Evolutionary conservation across 352 stramenopile species (phyloP).

Genomic region (Phytophthora europaea): DNA sequence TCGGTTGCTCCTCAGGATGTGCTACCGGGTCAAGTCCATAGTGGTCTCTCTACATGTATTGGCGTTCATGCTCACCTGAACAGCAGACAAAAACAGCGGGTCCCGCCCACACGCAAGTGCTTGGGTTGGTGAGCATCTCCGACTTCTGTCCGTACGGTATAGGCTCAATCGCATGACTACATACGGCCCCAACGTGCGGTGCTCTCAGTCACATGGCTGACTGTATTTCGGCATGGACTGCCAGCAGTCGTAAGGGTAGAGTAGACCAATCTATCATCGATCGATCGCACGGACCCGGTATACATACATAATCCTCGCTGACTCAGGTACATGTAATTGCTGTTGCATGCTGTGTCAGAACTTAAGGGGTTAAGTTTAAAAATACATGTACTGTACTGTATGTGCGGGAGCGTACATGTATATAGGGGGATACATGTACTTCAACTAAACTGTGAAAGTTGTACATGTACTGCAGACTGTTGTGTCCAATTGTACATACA

Average conservation of each 20-base stretch:
- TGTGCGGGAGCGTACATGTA: no score
- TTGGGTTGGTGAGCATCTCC: neutral
- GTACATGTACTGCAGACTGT: no score
- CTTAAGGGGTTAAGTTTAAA: no score
- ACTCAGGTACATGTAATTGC: no score
- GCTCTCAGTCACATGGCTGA: neutral
- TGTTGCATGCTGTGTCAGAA: no score
- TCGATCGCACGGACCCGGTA: slow-evolving; percentile 1
- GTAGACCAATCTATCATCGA: neutral
- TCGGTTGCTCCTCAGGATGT: neutral
- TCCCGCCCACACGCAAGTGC: neutral
- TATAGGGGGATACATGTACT: no score
- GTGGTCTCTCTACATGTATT: neutral
- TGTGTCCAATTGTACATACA: no score
- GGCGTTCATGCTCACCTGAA: neutral
- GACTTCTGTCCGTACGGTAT: neutral
- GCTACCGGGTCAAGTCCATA: neutral
- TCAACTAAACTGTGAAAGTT: no score
- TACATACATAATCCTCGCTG: no score
- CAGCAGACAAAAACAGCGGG: neutral
- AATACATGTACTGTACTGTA: no score
- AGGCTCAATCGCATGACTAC: neutral
- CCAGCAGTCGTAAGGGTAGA: neutral
- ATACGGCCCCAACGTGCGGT: neutral
- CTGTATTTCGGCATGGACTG: neutral